phyloP scores from a whole-genome alignment of 2,329 filamentous ascomycete genomes.

The Xylariomycetidae sp. region DNA sequence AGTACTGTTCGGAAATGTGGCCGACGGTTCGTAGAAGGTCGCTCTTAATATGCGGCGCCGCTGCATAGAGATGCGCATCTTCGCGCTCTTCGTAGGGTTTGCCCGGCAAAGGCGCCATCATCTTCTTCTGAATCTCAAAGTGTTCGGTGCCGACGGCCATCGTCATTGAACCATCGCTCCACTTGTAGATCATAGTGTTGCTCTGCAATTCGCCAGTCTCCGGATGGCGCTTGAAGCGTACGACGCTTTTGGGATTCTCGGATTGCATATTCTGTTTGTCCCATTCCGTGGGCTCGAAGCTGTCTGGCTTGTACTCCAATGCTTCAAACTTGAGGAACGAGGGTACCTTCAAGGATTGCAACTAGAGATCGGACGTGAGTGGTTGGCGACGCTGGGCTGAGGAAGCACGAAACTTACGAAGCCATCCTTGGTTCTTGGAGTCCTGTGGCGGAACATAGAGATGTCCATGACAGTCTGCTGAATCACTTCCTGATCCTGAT shows the following conservation, averaged over 20 bases:
- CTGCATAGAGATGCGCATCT: slow-evolving; percentile 72
- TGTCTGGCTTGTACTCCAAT: slow-evolving; percentile 58
- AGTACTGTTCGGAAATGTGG: slow-evolving; percentile 68
- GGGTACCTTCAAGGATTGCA: slow-evolving; percentile 66
- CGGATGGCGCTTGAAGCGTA: slow-evolving; percentile 64
- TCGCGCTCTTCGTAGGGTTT: slow-evolving; percentile 60
- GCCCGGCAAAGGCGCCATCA: slow-evolving; percentile 55
- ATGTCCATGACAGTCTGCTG: slow-evolving; percentile 56
- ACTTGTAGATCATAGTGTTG: slow-evolving; percentile 68
- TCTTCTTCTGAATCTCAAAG: slow-evolving; percentile 67
- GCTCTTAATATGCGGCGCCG: slow-evolving; percentile 62
- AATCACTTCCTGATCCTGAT: slow-evolving; percentile 36
- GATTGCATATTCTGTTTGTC: slow-evolving; percentile 48
- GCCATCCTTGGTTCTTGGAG: slow-evolving; percentile 65
- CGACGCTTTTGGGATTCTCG: slow-evolving; percentile 55
- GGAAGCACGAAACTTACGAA: slow-evolving; percentile 43
- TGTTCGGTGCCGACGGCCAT: slow-evolving; percentile 70
- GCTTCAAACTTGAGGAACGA: slow-evolving; percentile 67
- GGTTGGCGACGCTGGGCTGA: neutral
- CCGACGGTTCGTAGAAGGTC: slow-evolving; percentile 67
- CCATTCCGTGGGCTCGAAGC: slow-evolving; percentile 55
- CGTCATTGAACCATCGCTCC: slow-evolving; percentile 75
- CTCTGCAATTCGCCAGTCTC: slow-evolving; percentile 63
- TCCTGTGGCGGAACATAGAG: slow-evolving; percentile 60
- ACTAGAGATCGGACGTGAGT: slow-evolving; percentile 37